These are phyloP conservation scores for Bruguiera gymnorhiza DNA, from an alignment of 345 rosid genomes.

Conservation along the genomic window DNA sequence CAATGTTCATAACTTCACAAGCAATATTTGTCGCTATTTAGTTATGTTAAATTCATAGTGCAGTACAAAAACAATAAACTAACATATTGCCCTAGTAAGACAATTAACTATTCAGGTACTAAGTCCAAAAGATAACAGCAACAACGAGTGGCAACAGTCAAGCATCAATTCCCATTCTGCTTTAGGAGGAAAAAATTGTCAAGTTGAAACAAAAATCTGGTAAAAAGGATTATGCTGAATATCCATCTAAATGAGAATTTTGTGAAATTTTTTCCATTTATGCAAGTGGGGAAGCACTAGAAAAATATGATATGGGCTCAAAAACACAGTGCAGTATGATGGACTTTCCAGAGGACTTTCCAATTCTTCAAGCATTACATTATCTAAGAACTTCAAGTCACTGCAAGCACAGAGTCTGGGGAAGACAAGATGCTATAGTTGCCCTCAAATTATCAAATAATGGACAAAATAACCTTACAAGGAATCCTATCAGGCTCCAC, in stretches of 20 bases:
- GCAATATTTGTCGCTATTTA: neutral
- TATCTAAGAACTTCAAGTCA: too few species aligned
- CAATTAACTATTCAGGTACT: too few species aligned
- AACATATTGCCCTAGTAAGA: too few species aligned
- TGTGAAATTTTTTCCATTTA: neutral
- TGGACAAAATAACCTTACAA: too few species aligned
- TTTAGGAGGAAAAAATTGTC: too few species aligned
- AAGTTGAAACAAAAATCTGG: neutral
- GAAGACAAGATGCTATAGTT: too few species aligned
- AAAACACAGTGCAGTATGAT: neutral
- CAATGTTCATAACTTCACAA: neutral
- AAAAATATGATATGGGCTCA: neutral
- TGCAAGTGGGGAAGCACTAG: neutral
- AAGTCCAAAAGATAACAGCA: neutral
- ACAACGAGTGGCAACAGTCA: neutral
- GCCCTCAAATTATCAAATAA: too few species aligned
- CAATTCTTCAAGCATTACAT: too few species aligned
- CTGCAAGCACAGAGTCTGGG: too few species aligned
- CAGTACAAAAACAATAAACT: neutral
- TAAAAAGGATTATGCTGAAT: neutral
- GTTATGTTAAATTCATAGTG: neutral
- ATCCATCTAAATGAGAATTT: neutral
- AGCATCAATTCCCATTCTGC: neutral
- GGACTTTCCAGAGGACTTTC: too few species aligned
- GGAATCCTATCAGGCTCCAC: too few species aligned